Base-by-base conservation (phyloP, 1,284 basidiomycete species). In the Taiwanofungus camphoratus region DNA sequence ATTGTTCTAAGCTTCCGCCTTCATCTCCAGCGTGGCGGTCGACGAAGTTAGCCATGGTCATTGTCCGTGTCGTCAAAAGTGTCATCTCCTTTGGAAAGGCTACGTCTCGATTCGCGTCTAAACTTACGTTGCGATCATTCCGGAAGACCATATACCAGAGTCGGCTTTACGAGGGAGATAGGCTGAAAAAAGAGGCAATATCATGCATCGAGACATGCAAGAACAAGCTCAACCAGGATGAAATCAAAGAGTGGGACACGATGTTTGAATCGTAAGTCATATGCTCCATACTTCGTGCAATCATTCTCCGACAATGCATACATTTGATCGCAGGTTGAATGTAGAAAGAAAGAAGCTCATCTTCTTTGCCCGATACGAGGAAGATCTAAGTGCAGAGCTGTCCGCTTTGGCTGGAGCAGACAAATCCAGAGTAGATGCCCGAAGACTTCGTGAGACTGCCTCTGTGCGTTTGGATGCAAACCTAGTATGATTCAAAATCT, bases 121-220 rank as follows among this genome's bases (percentile, higher is more conserved):
- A 29, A 29, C n/a, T 8, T n/a, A 44, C 39, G 45, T 47, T 48
- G 15, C 38, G 36, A 4, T 13, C 21, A 8, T 45, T 36, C 1
- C 45, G 31, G 16, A 45, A 30, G 11, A 26, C 15, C 46, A 54
- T 44, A 36, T 52, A 54, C 15, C 45, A 45, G 20, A 49, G 30
- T 1, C 39, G 27, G 42, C 18, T 36, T 35, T 52, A 50, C 35
- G 9, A 19, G 12, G n/a, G 32, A 31, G 30, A 5, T 5, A 39
- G 18, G n/a, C 11, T 22, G 13, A 32, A 11, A 4, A 15, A 4
- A 30, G 36, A 29, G n/a, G 26, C 26, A 8, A 29, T 9, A n/a
- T 8, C 9, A 29, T 8, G 8, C 26, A 29, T 29, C 9, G 26
- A 29, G 26, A 29, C 9, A n/a, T 29, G 26, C 26, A 29, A 29